phyloP scores from a whole-genome alignment of 805 yeast genomes.

The Wickerhamiella azymoides region DNA sequence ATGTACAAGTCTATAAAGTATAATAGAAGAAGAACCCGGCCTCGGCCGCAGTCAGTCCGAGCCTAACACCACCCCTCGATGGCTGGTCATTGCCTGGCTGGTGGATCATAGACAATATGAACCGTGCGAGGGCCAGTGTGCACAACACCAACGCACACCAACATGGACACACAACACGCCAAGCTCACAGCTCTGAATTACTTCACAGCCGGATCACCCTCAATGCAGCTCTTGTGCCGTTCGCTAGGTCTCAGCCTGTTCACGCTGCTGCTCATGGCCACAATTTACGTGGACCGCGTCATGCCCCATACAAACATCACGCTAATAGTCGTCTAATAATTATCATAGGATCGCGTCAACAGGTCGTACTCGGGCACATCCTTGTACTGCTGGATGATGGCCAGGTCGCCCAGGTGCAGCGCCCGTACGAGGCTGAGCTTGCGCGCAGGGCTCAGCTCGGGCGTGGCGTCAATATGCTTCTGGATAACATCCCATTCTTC shows the following conservation, averaged over 20 bases:
- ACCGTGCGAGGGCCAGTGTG: too few relatives aligned
- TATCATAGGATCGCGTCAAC: background rate
- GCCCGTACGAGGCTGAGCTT: conserved; percentile 9
- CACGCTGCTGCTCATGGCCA: background rate
- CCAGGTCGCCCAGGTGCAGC: conserved; percentile 9
- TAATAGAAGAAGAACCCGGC: too few relatives aligned
- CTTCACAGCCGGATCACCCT: conserved; percentile 4
- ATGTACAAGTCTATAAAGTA: too few relatives aligned
- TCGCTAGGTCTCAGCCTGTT: background rate
- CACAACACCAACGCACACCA: too few relatives aligned
- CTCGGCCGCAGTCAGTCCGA: too few relatives aligned
- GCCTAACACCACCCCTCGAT: too few relatives aligned
- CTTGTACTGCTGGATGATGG: conserved; percentile 2
- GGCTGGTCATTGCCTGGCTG: too few relatives aligned
- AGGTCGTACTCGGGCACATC: background rate
- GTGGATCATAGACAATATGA: too few relatives aligned
- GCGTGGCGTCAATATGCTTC: background rate
- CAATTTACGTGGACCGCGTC: background rate
- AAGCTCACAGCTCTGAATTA: conserved; percentile 1
- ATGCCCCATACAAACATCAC: too few relatives aligned
- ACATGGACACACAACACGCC: background rate
- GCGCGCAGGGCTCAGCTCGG: conserved; percentile 8
- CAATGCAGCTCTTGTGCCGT: background rate
- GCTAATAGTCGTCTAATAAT: background rate
- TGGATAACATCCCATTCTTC: conserved; percentile 9